Conservation (phyloP, 108 stramenopile species). For the Asterionellopsis glacialis region DNA sequence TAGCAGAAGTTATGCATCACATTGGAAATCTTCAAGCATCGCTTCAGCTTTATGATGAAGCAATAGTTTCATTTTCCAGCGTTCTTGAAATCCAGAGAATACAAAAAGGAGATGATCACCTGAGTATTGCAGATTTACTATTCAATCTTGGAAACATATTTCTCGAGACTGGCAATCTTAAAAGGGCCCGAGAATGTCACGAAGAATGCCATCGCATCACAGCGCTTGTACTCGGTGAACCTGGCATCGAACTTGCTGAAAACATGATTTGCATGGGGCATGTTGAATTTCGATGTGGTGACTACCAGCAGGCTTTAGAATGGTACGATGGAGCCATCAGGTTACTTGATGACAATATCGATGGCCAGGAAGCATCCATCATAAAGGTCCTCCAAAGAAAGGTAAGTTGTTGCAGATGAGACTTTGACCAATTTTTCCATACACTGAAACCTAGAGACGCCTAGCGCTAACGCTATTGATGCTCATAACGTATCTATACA, state of each 20-base stretch:
- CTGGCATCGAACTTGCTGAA: constrained; percentile 7
- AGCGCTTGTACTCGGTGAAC: background rate
- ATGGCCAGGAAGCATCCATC: background rate
- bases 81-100: constrained; percentile 35
- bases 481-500: background rate
- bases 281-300: constrained; percentile 3
- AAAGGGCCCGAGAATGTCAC: constrained; percentile 31
- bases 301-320: background rate
- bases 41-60: constrained; percentile 27
- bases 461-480: background rate
- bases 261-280: constrained; percentile 11
- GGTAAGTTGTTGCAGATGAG: background rate
- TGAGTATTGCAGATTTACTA: constrained; percentile 40
- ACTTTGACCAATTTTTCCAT: background rate
- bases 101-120: constrained; percentile 21
- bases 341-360: background rate
- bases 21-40: constrained; percentile 42
- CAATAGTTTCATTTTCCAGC: constrained; percentile 25
- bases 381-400: constrained; percentile 3
- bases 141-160: constrained; percentile 47
- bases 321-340: constrained; percentile 4
- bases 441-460: background rate
- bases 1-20: constrained; percentile 38
- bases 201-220: constrained; percentile 11
- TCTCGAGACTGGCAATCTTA: constrained; percentile 22